Conservation (phyloP, 805 yeast species). For the Yarrowia sp. region DNA sequence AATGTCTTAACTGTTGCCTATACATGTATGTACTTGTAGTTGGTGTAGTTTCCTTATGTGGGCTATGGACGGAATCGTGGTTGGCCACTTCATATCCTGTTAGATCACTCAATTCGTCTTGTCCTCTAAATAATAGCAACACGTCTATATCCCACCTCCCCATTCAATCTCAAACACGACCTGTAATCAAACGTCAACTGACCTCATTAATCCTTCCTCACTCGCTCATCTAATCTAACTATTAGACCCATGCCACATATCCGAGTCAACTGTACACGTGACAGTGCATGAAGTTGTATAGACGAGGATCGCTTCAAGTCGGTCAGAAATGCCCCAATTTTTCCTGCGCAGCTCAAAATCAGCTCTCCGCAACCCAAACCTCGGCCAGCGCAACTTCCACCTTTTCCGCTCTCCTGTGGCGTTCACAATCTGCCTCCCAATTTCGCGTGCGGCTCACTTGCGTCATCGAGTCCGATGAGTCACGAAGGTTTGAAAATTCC, state of each 20-base stretch:
- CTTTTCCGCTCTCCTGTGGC: neutral
- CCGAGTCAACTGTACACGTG: constrained; percentile 16
- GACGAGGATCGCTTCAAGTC: neutral
- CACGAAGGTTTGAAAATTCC: constrained; percentile 22
- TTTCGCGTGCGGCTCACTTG: constrained; percentile 13
- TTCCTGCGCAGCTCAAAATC: neutral
- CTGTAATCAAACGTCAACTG: no score
- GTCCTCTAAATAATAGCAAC: no score
- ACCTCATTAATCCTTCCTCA: no score
- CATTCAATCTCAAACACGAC: no score
- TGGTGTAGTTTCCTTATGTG: no score
- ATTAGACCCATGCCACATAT: constrained; percentile 13
- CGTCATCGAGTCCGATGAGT: constrained; percentile 18
- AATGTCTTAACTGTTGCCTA: no score
- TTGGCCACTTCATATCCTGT: no score
- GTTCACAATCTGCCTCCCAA: neutral
- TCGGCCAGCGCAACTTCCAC: neutral
- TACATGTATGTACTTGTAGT: no score
- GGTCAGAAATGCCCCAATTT: neutral
- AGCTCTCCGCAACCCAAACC: neutral
- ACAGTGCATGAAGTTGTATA: neutral
- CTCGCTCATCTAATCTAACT: no score
- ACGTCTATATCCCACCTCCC: no score
- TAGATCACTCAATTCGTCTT: no score
- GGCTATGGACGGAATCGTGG: no score